Base-by-base conservation (phyloP, 1,284 basidiomycete genomes). In the Prillingera fragicola region DNA sequence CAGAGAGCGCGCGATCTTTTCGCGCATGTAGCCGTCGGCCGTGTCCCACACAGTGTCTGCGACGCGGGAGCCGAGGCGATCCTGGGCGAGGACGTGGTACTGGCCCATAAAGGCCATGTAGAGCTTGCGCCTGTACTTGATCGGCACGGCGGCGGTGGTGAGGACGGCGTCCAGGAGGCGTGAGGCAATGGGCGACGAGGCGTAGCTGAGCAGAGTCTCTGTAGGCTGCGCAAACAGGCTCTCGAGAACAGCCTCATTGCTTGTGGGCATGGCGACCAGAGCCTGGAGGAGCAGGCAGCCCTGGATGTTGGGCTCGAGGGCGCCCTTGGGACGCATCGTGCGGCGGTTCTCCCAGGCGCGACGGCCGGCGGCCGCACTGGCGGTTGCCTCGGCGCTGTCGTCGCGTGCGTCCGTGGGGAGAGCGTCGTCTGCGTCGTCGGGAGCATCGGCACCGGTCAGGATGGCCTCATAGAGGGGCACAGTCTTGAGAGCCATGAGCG, bases 11-110 rank as follows among this genome's bases (percentile, higher is more conserved):
- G 85, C 89, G 39, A 96, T 87, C 70, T 91, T 92, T 72, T 94
- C 89, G 75, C 85, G 90, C 55, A 94, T 77, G 71, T 85, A 95
- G 1, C 87, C 84, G 71, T 96, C 92, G 13, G 87, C 83, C 47
- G 79, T 80, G 1, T 77, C 80, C 87, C 88, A 96, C 55, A 84
- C 85, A 19, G 84, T 80, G 60, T 92, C 91, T 3, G 81, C 87
- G 1, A 96, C 82, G 39, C 88, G 78, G 56, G 85, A 88, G 36
- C 92, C 91, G 54, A 94, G 81, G 19, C 85, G 80, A 64, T 94
- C 87, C 62, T 90, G 82, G 3, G 86, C 85, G 18, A 96, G 79
- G 23, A 71, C 62, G 59, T 84, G 81, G 66, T 83, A 94, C 45
- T 82, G 77, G 3, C 83, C 85, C 33, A 89, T 79, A 55, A 92